Conservation (phyloP, 1,284 basidiomycete genomes). For the Pseudozyma hubeiensis region DNA sequence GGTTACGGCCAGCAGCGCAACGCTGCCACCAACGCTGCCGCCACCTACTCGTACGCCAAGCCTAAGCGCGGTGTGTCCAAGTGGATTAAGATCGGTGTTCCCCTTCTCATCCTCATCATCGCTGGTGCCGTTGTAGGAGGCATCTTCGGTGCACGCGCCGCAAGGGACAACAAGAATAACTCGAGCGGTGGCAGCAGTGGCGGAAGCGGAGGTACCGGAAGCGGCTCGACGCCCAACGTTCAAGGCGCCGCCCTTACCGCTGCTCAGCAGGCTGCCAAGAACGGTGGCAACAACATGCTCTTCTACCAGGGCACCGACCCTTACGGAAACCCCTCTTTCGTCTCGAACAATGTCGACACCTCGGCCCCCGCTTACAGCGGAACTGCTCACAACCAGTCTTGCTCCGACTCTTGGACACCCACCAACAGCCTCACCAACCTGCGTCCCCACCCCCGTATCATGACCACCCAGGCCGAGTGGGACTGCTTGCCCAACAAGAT, state of each 20-base stretch:
- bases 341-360: slow-evolving; percentile 77
- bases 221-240: slow-evolving; percentile 38
- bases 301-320: slow-evolving; percentile 75
- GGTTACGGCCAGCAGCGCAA: slow-evolving; percentile 28
- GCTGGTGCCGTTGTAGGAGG: slow-evolving; percentile 78
- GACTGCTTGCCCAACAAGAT: slow-evolving; percentile 82
- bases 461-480: slow-evolving; percentile 94
- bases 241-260: slow-evolving; percentile 68
- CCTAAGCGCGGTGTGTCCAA: slow-evolving; percentile 58
- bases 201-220: slow-evolving; percentile 57
- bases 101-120: slow-evolving; percentile 67
- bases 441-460: slow-evolving; percentile 86
- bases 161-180: slow-evolving; percentile 65
- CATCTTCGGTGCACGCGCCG: slow-evolving; percentile 75
- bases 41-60: slow-evolving; percentile 63
- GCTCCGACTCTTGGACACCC: slow-evolving; percentile 63
- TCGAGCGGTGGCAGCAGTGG: slow-evolving; percentile 62
- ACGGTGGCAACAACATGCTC: slow-evolving; percentile 78
- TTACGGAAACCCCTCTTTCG: slow-evolving; percentile 84
- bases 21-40: slow-evolving; percentile 45
- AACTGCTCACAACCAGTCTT: slow-evolving; percentile 26
- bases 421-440: slow-evolving; percentile 78
- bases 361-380: slow-evolving; percentile 40
- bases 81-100: slow-evolving; percentile 61
- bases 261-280: slow-evolving; percentile 75